These are phyloP conservation scores for Sclerotinia sclerotiorum DNA, from an alignment of 2,329 filamentous ascomycete genomes.

Conservation along the genomic window DNA sequence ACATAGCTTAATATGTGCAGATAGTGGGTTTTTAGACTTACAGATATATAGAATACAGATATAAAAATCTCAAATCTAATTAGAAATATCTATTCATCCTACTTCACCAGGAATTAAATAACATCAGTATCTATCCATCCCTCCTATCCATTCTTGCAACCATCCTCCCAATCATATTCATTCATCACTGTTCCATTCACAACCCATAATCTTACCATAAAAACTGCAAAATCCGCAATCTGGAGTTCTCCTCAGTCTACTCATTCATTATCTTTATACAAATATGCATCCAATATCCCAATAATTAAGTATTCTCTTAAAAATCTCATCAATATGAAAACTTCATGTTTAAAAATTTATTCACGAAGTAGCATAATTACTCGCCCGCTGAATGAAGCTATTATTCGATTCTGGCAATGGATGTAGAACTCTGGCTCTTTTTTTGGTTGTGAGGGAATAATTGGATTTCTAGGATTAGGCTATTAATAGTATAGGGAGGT, in stretches of 20 bases:
- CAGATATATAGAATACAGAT: too few species aligned
- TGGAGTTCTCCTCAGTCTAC: not conserved
- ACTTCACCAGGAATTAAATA: too few species aligned
- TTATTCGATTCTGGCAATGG: not conserved
- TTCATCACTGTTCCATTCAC: too few species aligned
- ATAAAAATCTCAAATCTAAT: not conserved
- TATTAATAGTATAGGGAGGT: too few species aligned
- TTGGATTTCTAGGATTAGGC: not conserved
- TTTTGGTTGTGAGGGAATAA: not conserved
- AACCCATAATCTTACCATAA: too few species aligned
- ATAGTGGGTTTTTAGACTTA: too few species aligned
- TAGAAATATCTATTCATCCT: not conserved
- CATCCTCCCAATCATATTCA: too few species aligned
- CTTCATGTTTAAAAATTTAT: too few species aligned
- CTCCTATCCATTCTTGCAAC: not conserved
- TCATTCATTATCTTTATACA: accelerated
- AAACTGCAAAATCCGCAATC: not conserved
- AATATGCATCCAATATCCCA: not conserved
- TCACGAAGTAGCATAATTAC: too few species aligned
- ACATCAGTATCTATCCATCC: not conserved
- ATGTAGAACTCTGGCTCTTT: not conserved
- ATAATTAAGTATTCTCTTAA: not conserved
- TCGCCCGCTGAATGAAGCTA: not conserved
- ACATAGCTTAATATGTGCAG: too few species aligned
- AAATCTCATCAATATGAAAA: too few species aligned